These are phyloP conservation scores for Brassica cretica DNA, from an alignment of 345 rosid species.

Conservation along the genomic window DNA sequence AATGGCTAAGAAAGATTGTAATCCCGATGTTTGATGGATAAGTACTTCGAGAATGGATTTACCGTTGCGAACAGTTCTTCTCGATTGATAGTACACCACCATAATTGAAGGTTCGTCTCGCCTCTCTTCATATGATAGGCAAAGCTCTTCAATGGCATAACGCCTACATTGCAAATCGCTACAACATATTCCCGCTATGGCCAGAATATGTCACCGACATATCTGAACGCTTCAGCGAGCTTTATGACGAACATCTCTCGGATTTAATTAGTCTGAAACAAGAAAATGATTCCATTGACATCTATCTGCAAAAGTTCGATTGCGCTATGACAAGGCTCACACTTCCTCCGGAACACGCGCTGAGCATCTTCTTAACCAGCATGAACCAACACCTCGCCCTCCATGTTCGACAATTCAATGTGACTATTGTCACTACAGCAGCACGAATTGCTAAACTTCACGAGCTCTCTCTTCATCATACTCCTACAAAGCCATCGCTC, in stretches of 20 bases:
- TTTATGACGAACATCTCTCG: neutral
- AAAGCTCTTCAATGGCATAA: neutral
- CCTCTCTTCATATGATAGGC: neutral
- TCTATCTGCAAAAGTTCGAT: neutral
- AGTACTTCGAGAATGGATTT: neutral
- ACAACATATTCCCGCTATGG: neutral
- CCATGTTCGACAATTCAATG: no score
- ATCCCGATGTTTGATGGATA: neutral
- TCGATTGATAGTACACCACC: neutral
- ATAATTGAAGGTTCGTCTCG: neutral
- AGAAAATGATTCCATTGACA: neutral
- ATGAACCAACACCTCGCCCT: neutral
- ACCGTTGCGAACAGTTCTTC: neutral
- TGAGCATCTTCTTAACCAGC: neutral
- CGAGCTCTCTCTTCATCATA: no score
- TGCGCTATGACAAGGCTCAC: neutral
- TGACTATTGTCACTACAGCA: no score
- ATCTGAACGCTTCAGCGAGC: neutral
- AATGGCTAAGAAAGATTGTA: neutral
- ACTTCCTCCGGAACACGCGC: neutral
- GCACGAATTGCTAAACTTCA: no score
- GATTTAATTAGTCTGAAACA: neutral
- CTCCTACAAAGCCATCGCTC: no score
- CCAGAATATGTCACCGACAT: neutral
- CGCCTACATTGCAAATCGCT: neutral